Percentiles rank a stretch among this genome's conserved stretches.
phyloP scores from a whole-genome alignment of 2,329 filamentous ascomycete genomes.

The Calonectria pseudoturangicola region DNA sequence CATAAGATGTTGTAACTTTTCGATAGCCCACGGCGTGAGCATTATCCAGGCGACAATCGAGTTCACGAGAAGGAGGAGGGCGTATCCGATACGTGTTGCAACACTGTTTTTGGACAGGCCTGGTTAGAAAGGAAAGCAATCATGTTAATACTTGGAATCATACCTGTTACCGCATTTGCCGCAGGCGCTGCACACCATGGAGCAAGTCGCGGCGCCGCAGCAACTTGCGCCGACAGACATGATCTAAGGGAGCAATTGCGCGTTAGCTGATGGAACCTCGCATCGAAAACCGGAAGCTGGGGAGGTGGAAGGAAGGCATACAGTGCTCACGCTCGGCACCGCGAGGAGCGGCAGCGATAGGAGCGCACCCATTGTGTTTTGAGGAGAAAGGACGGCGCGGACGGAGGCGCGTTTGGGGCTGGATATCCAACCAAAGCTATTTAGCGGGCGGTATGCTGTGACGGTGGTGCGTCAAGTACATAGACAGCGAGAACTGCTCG shows the following conservation, averaged over 20 bases:
- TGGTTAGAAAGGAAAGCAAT: conserved; percentile 32
- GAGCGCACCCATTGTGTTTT: conserved; percentile 85
- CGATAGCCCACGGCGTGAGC: conserved; percentile 98
- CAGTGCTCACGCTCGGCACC: conserved; percentile 88
- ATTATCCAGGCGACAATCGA: conserved; percentile 99
- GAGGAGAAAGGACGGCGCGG: conserved; percentile 1
- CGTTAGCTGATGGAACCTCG: conserved; percentile 28
- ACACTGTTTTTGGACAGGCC: conserved; percentile 75
- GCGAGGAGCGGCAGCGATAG: conserved; percentile 93
- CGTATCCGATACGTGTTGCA: conserved; percentile 96
- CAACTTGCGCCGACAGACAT: conserved; percentile 90
- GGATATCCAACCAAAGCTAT: not conserved
- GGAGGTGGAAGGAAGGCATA: conserved; percentile 70
- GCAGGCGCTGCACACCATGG: conserved; percentile 94
- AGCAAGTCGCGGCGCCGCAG: conserved; percentile 97
- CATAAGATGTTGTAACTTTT: conserved; percentile 93
- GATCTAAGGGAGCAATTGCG: conserved; percentile 71
- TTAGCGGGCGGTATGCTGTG: not conserved
- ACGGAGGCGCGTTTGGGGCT: not conserved
- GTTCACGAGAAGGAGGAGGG: conserved; percentile 95
- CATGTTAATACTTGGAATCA: not conserved
- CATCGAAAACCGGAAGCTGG: not conserved
- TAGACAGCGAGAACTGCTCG: not conserved
- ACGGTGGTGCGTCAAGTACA: not conserved
- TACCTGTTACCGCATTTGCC: conserved; percentile 98